phyloP scores from a whole-genome alignment of 2,329 filamentous ascomycete species.

The Arthrobotrys iridis region DNA sequence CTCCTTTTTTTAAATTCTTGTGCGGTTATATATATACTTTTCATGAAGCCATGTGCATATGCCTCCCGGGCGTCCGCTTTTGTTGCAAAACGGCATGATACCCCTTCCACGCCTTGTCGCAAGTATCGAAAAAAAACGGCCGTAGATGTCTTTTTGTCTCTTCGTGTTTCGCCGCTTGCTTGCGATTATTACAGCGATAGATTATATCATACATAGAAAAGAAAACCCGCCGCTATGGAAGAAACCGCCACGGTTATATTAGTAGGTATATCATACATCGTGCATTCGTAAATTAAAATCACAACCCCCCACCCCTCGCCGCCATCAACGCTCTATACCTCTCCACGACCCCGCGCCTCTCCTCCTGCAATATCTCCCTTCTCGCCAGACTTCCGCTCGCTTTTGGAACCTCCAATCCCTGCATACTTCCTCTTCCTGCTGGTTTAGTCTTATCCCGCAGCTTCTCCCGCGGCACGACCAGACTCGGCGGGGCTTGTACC shows the following conservation, averaged over 20 bases:
- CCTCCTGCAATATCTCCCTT: constrained; percentile 76
- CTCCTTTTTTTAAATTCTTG: no score
- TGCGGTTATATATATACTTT: background rate
- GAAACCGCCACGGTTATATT: no score
- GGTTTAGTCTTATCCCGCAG: constrained; percentile 66
- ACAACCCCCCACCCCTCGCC: constrained; percentile 62
- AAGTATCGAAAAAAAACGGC: no score
- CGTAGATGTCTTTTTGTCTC: no score
- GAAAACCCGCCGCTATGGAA: no score
- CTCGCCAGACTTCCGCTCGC: constrained; percentile 75
- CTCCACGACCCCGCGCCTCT: constrained; percentile 76
- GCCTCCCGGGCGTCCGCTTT: background rate
- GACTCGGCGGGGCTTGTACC: constrained; percentile 78
- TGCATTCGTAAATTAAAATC: background rate
- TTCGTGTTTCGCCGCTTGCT: no score
- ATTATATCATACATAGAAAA: no score
- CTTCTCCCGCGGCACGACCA: constrained; percentile 75
- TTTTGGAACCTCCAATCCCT: constrained; percentile 75
- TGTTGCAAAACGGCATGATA: constrained; percentile 30
- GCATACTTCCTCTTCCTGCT: constrained; percentile 66
- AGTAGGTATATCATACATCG: background rate
- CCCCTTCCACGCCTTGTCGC: constrained; percentile 34
- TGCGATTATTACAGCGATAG: no score
- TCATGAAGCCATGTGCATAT: no score
- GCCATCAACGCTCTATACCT: constrained; percentile 77